Conservation (phyloP, 192 early-diverging fungal species). For the Spizellomyces punctatus region DNA sequence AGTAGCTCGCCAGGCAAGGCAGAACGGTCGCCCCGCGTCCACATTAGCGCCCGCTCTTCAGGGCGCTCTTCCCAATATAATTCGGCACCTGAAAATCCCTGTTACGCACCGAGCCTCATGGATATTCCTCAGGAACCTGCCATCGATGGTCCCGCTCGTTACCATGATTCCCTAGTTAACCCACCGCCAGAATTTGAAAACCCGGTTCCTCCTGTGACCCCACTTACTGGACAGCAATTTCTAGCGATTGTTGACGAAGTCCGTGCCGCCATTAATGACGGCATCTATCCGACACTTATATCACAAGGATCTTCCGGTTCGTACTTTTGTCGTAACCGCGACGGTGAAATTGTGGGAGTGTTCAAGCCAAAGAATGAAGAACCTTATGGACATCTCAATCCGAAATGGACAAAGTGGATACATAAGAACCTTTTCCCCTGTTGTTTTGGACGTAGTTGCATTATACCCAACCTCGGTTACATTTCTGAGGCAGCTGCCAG, state of each 20-base stretch:
- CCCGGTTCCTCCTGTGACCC: conserved; percentile 36
- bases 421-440: conserved; percentile 86
- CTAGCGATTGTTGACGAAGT: conserved; percentile 44
- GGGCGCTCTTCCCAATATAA: too few species aligned
- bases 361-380: conserved; percentile 82
- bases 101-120: conserved; percentile 25
- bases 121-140: conserved; percentile 3
- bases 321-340: conserved; percentile 82
- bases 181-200: conserved; percentile 16
- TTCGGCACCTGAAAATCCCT: not conserved
- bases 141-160: not conserved
- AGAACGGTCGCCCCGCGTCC: too few species aligned
- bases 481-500: conserved; percentile 88
- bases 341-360: conserved; percentile 79
- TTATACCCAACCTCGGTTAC: conserved; percentile 91
- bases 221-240: conserved; percentile 36
- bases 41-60: too few species aligned
- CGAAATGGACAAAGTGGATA: conserved; percentile 94
- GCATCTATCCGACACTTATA: conserved; percentile 54
- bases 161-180: conserved; percentile 26
- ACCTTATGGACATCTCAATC: conserved; percentile 69
- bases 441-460: conserved; percentile 82
- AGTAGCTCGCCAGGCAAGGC: not conserved
- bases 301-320: conserved; percentile 82
- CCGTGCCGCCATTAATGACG: conserved; percentile 46